phyloP scores from a whole-genome alignment of 306 rosid genomes.

The Pyrus betulifolia region DNA sequence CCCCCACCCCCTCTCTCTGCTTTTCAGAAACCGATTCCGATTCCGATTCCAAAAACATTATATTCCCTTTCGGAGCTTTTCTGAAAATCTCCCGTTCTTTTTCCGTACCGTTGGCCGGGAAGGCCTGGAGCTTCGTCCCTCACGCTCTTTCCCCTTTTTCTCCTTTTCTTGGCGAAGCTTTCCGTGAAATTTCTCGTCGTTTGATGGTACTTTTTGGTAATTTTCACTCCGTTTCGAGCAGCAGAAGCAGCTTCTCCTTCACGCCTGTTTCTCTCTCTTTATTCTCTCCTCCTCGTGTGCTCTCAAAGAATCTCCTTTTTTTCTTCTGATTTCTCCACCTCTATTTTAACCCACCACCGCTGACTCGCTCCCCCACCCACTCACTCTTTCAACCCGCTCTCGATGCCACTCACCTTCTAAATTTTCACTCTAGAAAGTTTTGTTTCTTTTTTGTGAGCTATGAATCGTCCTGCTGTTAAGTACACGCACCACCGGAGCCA shows the following conservation, averaged over 20 bases:
- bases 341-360: constrained; percentile 3
- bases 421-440: neutral
- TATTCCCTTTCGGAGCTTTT: constrained; percentile 18
- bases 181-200: constrained; percentile 52
- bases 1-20: neutral
- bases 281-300: constrained; percentile 32
- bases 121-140: constrained; percentile 20
- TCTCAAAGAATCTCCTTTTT: constrained; percentile 33
- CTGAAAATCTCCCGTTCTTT: constrained; percentile 23
- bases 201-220: constrained; percentile 22
- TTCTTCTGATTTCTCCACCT: neutral
- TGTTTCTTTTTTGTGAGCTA: neutral
- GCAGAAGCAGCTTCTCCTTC: neutral
- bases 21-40: constrained; percentile 12
- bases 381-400: constrained; percentile 18
- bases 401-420: constrained; percentile 24
- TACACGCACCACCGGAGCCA: constrained; percentile 42
- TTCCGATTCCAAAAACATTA: constrained; percentile 11
- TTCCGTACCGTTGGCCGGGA: constrained; percentile 1
- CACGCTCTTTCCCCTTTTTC: constrained; percentile 20
- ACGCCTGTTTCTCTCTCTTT: constrained; percentile 20
- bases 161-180: constrained; percentile 16
- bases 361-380: neutral
- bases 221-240: constrained; percentile 42
- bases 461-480: constrained; percentile 28